phyloP scores from a whole-genome alignment of 345 rosid species.

The Turritis glabra region DNA sequence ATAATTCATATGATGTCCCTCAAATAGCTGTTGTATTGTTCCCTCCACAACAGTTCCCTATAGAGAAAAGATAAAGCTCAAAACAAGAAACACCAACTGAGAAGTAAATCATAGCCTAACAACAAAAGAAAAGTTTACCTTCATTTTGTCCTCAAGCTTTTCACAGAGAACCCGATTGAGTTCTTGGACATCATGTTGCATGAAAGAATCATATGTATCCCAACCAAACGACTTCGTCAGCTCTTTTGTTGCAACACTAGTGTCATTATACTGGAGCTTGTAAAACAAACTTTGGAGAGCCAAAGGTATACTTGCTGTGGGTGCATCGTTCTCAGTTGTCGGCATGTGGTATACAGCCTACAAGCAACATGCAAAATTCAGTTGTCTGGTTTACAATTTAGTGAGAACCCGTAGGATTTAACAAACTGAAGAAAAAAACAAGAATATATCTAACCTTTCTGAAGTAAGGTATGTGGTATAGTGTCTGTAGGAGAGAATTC shows the following conservation, averaged over 20 bases:
- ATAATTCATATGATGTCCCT: conserved; percentile 96
- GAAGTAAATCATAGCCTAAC: conserved; percentile 18
- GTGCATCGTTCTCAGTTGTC: conserved; percentile 87
- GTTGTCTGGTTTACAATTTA: conserved; percentile 15
- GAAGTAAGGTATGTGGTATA: conserved; percentile 92
- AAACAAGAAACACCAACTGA: conserved; percentile 12
- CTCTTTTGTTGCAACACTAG: conserved; percentile 95
- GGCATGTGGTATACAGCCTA: conserved; percentile 99
- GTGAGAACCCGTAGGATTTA: neutral
- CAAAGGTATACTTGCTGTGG: conserved; percentile 92
- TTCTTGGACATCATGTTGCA: conserved; percentile 99
- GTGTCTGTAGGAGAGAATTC: conserved; percentile 95
- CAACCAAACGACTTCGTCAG: conserved; percentile 96
- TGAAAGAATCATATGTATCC: conserved; percentile 96
- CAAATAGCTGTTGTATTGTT: conserved; percentile 91
- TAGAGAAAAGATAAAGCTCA: neutral
- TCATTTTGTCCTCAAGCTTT: conserved; percentile 98
- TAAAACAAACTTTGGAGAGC: conserved; percentile 97
- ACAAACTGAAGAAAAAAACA: conserved; percentile 8
- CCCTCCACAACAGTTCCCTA: conserved; percentile 99
- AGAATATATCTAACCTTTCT: conserved; percentile 62
- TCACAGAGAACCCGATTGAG: conserved; percentile 90
- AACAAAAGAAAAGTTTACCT: conserved; percentile 48
- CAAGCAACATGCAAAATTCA: conserved; percentile 17
- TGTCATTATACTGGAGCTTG: conserved; percentile 92